phyloP scores from a whole-genome alignment of 345 rosid genomes.

The Triadica sebifera region DNA sequence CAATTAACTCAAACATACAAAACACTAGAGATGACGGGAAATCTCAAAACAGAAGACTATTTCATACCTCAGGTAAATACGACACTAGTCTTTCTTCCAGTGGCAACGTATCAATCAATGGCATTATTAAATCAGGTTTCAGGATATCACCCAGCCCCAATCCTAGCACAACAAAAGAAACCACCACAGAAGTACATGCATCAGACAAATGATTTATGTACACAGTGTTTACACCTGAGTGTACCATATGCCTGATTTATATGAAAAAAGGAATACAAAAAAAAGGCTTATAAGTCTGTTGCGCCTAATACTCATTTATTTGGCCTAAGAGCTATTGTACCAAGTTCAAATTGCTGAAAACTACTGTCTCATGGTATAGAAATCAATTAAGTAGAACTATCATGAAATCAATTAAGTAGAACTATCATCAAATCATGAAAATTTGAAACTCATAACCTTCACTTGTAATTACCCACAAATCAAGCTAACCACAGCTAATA shows the following conservation, averaged over 20 bases:
- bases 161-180: slow-evolving; percentile 42
- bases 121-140: slow-evolving; percentile 89
- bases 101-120: slow-evolving; percentile 68
- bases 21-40: background rate
- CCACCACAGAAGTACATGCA: background rate
- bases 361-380: no score
- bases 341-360: no score
- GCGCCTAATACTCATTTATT: no score
- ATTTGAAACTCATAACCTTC: no score
- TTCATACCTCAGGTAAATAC: slow-evolving; percentile 81
- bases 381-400: no score
- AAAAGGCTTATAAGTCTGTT: no score
- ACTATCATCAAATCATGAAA: no score
- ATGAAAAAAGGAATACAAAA: no score
- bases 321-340: no score
- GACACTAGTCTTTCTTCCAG: slow-evolving; percentile 62
- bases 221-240: background rate
- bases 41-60: slow-evolving; percentile 6
- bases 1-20: slow-evolving; percentile 19
- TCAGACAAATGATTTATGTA: background rate
- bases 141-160: slow-evolving; percentile 78
- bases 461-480: no score
- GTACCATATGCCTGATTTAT: background rate
- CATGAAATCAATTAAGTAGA: no score
- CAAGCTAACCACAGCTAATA: no score